Base-by-base conservation (phyloP, 768 basidiomycete species). In the Clitopilus hobsonii region DNA sequence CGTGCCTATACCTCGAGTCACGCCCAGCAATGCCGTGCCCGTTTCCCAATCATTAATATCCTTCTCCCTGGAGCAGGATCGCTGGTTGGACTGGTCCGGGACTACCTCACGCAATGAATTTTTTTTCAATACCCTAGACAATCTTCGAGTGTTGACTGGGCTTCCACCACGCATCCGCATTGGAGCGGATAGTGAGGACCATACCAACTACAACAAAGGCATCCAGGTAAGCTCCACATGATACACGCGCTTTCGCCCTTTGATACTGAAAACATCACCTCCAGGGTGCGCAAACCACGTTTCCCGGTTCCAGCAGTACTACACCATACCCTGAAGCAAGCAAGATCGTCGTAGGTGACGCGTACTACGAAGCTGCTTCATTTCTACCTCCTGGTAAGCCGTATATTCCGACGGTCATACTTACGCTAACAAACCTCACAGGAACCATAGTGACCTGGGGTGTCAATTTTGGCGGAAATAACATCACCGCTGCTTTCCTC, bases 41-140 rank as follows among this genome's bases (percentile, higher is more conserved):
- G 66, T 86, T 1, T 67, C 71, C 6, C 73, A 74, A 6, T 78
- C 79, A 10, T 67, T 86, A 11, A 59, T 88, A 24, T 85, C 83
- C 0, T 79, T 88, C 58, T 88, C 85, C 27, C 79, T 88, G 53
- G 87, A 87, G 62, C 81, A 86, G 64, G 86, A 88, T 60, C 72
- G 82, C 26, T 88, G 85, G 85, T 70, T 74, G 8, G 85, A 87
- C 57, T 89, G 86, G 86, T 69, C 67, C 14, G 86, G 87, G 1
- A 67, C 68, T 13, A 73, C 72, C 4, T 67, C 73, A 0, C 71
- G 69, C 18, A 87, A 89, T 61, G 55, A 74, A 16, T 88, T 86
- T 65, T 80, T 83, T 55, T 75, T 74, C 72, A 85, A 82, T 56
- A 75, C 79, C 8, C 71, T 88, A 45, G 69, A 78, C 51, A 85